Evolutionary conservation across 768 basidiomycete species (phyloP).

Genomic region (Lactifluus subvellereus): DNA sequence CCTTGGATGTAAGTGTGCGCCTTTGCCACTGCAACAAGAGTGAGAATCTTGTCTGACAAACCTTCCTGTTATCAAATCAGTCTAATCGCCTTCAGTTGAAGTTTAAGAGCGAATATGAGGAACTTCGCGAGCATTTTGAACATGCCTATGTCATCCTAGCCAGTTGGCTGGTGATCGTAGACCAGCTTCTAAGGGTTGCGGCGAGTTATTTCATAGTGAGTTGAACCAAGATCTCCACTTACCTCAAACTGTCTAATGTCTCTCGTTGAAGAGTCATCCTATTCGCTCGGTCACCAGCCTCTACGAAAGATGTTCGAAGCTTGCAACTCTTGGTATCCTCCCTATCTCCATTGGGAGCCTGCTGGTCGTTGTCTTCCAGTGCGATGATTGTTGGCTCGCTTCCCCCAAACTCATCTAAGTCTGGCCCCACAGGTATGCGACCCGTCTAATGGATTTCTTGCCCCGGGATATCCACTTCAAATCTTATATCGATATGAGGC

Average conservation of each 20-base stretch:
- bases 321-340: neutral
- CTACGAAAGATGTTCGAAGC: neutral
- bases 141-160: neutral
- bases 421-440: neutral
- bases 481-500: neutral
- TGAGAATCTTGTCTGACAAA: neutral
- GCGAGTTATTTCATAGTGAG: conserved; percentile 1
- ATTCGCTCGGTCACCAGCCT: neutral
- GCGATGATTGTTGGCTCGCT: neutral
- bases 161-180: neutral
- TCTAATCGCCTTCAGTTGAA: conserved; percentile 6
- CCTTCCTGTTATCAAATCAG: neutral
- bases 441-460: neutral
- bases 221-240: neutral
- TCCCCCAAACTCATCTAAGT: neutral
- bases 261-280: neutral
- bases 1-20: conserved; percentile 9
- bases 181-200: neutral
- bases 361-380: neutral
- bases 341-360: neutral
- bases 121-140: conserved; percentile 13
- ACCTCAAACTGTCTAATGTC: neutral
- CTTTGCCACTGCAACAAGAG: neutral
- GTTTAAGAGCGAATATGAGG: conserved; percentile 11
- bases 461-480: neutral